phyloP scores from a whole-genome alignment of 2,329 filamentous ascomycete species.

The Rutstroemia sp. region DNA sequence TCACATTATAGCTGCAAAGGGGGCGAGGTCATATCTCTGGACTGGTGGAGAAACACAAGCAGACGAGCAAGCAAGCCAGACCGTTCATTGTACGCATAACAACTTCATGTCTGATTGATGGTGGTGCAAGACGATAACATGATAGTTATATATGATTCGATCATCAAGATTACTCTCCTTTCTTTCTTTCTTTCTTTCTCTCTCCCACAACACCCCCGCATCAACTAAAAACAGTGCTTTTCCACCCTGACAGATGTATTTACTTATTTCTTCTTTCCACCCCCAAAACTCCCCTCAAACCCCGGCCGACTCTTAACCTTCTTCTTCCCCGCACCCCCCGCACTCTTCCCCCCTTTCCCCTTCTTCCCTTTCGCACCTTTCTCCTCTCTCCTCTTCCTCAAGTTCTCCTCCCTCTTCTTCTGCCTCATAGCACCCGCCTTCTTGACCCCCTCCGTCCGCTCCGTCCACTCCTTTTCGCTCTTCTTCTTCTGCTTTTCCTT shows the following conservation, averaged over 20 bases:
- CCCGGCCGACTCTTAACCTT: constrained; percentile 43
- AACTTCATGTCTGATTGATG: no score
- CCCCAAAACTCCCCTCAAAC: constrained; percentile 46
- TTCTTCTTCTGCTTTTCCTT: constrained; percentile 87
- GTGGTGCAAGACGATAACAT: no score
- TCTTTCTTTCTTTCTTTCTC: neutral
- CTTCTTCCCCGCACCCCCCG: constrained; percentile 39
- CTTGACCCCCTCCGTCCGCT: constrained; percentile 63
- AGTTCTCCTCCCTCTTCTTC: constrained; percentile 74
- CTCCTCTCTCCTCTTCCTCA: constrained; percentile 66
- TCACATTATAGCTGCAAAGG: no score
- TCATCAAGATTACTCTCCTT: no score
- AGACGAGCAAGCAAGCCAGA: no score
- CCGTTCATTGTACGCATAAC: no score
- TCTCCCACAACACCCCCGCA: neutral
- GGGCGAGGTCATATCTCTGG: no score
- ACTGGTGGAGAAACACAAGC: no score
- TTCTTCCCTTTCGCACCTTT: constrained; percentile 60
- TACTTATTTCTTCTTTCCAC: constrained; percentile 19
- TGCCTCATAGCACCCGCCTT: constrained; percentile 73
- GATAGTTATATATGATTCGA: no score
- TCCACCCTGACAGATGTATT: neutral
- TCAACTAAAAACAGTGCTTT: neutral
- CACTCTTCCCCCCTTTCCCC: constrained; percentile 42
- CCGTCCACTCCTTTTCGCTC: constrained; percentile 82